Percentiles rank a stretch among this genome's conserved stretches.
These are phyloP conservation scores for Dendrostoma leiphaemia DNA, from an alignment of 2,329 filamentous ascomycete species.

Conservation along the genomic window DNA sequence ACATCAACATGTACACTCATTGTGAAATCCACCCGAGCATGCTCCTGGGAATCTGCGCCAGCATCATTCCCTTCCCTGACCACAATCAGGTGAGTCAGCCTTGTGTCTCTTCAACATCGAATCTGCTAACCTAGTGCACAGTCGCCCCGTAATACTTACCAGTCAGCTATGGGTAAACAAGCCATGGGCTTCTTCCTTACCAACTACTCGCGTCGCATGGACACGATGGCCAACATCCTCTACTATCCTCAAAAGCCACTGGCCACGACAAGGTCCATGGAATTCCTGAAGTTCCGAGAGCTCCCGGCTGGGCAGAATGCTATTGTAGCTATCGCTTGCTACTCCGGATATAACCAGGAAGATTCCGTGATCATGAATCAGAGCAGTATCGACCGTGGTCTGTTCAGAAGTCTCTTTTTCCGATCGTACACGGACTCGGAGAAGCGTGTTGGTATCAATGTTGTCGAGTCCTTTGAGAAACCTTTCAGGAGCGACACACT, in stretches of 20 bases:
- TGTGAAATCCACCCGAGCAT: conserved; percentile 99
- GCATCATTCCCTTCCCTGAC: conserved; percentile 99
- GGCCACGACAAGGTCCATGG: conserved; percentile 95
- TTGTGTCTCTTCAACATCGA: not conserved
- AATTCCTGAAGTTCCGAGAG: conserved; percentile 97
- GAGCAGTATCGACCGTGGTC: conserved; percentile 93
- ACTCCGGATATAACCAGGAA: conserved; percentile 99
- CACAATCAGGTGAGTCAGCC: conserved; percentile 74
- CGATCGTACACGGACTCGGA: conserved; percentile 96
- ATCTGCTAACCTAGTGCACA: conserved; percentile 40
- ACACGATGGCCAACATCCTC: conserved; percentile 98
- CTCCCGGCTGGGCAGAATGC: conserved; percentile 96
- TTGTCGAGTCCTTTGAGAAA: conserved; percentile 94
- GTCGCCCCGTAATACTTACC: conserved; percentile 98
- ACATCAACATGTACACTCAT: conserved; percentile 91
- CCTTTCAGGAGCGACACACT: conserved; percentile 85
- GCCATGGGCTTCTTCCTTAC: conserved; percentile 99
- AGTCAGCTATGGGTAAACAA: conserved; percentile 99
- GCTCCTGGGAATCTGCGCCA: conserved; percentile 97
- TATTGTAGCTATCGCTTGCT: conserved; percentile 95
- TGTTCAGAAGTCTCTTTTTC: conserved; percentile 98
- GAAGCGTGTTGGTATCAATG: conserved; percentile 90
- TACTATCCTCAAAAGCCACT: conserved; percentile 99
- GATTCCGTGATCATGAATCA: conserved; percentile 99
- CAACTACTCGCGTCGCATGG: conserved; percentile 96